Evolutionary conservation across 208 protist species (phyloP), one percentile per base, ranked within the genome.

Genomic region (Jaenimonas drosophilae): DNA sequence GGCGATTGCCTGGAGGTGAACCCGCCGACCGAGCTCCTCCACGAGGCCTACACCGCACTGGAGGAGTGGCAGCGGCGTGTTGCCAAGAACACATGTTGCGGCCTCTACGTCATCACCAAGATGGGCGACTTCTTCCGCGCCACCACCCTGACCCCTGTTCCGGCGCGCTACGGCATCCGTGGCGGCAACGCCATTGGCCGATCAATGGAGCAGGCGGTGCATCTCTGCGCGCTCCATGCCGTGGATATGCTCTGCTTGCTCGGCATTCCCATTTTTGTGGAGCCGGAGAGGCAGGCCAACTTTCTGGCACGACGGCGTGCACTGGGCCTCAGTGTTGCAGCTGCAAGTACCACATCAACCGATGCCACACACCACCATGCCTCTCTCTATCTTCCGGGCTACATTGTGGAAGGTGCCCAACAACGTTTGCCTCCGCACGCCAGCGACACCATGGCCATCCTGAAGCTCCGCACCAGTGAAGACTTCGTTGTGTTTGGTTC

Each of bases 101-200:
- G 80, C 16, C 51, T 87, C 12, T 93, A 71, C 53, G 60, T 93
- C 19, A 58, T 93, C 30, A 79, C 80, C 39, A 42, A 66, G 16
- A 72, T 85, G 60, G 72, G 71, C 0, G 64, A 77, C 30, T 57
- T 62, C n/a, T 85, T 64, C 37, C 66, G 78, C n/a, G 79, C 80
- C 2, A 73, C 62, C 7, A 88, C 73, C 12, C n/a, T 93, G 25
- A 53, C 70, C 11, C 85, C 85, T 0, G 67, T 89, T 11, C 78
- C 78, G 14, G 42, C 49, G 2, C 39, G 32, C 25, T 87, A 71
- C 54, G 83, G 79, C 17, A 50, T 86, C 16, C 76, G 84, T 16
- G 84, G 84, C 7, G 84, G 75, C 0, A 72, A 50, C 47, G 79
- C 59, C n/a, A 58, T 82, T 14, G 79, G 62, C 5, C 44, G 60